Conservation (phyloP, 352 stramenopile species). For the Phytophthora aleatoria region DNA sequence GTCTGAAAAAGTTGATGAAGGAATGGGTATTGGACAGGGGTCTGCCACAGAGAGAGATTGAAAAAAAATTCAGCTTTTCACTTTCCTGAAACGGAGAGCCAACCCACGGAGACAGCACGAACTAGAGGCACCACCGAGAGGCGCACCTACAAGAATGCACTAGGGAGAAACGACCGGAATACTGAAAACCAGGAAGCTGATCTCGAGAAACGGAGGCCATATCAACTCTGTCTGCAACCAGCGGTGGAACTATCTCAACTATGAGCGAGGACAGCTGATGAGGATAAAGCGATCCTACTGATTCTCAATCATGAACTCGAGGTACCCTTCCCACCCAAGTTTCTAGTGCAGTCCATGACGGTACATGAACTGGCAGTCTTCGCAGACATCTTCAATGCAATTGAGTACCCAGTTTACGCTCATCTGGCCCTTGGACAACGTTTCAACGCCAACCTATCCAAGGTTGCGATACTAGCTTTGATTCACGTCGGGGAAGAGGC, state of each 20-base stretch:
- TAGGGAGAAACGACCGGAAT: neutral
- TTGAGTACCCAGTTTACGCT: slow-evolving; percentile 12
- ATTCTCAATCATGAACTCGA: slow-evolving; percentile 14
- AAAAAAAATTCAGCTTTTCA: no score
- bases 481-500: neutral
- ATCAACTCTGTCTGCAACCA: neutral
- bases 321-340: neutral
- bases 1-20: neutral
- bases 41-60: no score
- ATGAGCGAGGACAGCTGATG: neutral
- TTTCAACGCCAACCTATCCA: neutral
- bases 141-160: no score
- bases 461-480: neutral
- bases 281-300: slow-evolving; percentile 7
- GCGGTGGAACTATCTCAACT: neutral
- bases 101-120: no score
- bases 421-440: slow-evolving; percentile 18
- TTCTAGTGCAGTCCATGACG: slow-evolving; percentile 12
- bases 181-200: neutral
- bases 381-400: slow-evolving; percentile 14
- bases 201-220: neutral
- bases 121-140: no score
- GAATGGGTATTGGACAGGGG: neutral
- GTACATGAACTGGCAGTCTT: neutral
- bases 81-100: no score